Evolutionary conservation across 2,329 filamentous ascomycete species (phyloP).

Genomic region (Aspergillus sp.): DNA sequence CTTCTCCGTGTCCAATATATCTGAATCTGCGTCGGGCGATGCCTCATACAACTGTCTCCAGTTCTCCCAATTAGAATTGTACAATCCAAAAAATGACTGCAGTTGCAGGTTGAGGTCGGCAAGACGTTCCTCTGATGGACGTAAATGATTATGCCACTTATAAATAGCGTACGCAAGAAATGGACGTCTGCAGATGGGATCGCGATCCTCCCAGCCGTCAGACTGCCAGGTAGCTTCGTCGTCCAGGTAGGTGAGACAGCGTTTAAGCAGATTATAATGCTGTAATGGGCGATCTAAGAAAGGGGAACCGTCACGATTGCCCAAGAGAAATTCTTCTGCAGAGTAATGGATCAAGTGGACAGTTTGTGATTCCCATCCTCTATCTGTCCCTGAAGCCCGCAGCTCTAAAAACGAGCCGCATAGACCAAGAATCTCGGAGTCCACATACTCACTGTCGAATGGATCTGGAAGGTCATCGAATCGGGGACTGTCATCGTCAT

Average conservation of each 20-base stretch:
- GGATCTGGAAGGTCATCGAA: conserved; percentile 1
- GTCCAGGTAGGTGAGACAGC: neutral
- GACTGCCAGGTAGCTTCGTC: neutral
- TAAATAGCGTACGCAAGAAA: neutral
- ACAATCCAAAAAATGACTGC: neutral
- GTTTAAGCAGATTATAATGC: neutral
- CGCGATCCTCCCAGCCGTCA: neutral
- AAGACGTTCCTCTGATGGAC: neutral
- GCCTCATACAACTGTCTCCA: neutral
- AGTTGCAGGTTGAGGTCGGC: neutral
- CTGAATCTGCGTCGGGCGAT: too few species aligned
- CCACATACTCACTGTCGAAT: neutral
- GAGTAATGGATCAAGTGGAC: conserved; percentile 5
- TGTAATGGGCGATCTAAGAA: neutral
- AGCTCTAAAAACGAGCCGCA: neutral
- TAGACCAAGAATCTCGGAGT: neutral
- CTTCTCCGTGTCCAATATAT: too few species aligned
- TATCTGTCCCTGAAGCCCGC: neutral
- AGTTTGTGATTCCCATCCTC: neutral
- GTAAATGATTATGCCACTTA: neutral
- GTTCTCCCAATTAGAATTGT: neutral
- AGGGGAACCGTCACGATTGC: neutral
- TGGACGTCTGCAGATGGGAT: neutral
- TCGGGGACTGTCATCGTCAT: neutral
- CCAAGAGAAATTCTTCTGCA: neutral